Conservation (phyloP, 441 rosid species). For the Breynia disticha region DNA sequence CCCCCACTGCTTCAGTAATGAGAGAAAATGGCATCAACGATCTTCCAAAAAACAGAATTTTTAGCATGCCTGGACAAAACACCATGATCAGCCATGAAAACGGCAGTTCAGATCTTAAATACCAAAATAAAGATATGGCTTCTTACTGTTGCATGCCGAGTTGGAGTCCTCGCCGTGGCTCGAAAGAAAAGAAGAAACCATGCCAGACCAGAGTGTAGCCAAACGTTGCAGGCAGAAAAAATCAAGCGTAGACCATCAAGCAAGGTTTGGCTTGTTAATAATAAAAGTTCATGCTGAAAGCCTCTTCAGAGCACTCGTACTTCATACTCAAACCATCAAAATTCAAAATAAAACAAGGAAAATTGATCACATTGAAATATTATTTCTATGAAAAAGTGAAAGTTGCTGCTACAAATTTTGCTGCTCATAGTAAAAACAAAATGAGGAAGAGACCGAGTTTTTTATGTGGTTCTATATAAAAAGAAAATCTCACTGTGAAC, state of each 20-base stretch:
- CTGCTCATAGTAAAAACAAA: conserved; percentile 4
- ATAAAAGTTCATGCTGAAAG: no score
- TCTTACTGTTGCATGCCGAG: conserved; percentile 10
- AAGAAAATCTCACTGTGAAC: conserved; percentile 1
- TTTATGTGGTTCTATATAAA: not conserved
- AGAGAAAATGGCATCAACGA: not conserved
- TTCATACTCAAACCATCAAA: no score
- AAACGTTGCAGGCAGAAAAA: no score
- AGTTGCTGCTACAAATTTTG: conserved; percentile 11
- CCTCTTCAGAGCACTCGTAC: no score
- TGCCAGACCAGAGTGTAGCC: not conserved
- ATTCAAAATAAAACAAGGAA: no score
- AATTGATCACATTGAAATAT: not conserved
- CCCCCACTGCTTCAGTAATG: not conserved
- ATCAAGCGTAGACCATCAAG: no score
- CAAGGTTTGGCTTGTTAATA: no score
- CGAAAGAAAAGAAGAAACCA: not conserved
- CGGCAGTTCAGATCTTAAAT: not conserved
- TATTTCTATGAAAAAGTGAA: not conserved
- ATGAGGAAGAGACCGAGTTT: not conserved
- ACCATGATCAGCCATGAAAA: not conserved
- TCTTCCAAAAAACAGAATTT: not conserved
- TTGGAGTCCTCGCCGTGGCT: conserved; percentile 6
- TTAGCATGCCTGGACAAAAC: not conserved
- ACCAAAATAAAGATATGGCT: not conserved